Percentiles rank a stretch among this genome's conserved stretches.
These are phyloP conservation scores for Lecanoromycetidae sp. DNA, from an alignment of 2,329 filamentous ascomycete species.

Conservation along the genomic window DNA sequence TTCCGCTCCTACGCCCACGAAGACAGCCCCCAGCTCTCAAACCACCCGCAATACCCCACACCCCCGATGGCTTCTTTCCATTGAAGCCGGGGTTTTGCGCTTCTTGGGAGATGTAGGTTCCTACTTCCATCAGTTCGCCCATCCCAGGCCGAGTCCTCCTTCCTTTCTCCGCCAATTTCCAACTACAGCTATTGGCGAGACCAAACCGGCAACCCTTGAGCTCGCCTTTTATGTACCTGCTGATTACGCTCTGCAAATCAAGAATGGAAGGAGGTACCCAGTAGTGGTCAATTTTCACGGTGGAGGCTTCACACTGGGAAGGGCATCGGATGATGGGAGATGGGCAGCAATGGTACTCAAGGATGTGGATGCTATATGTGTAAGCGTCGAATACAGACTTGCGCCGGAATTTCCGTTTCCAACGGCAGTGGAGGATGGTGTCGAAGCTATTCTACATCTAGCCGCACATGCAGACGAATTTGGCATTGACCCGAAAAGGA, in stretches of 20 bases:
- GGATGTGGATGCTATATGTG: slow-evolving; percentile 45
- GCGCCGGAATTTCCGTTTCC: slow-evolving; percentile 52
- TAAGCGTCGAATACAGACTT: slow-evolving; percentile 49
- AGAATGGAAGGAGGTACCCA: slow-evolving; percentile 37
- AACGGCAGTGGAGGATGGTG: slow-evolving; percentile 51
- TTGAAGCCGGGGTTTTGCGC: slow-evolving; percentile 53
- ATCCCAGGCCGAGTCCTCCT: slow-evolving; percentile 48
- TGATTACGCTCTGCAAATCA: slow-evolving; percentile 11
- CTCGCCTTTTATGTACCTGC: slow-evolving; percentile 51
- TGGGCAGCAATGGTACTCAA: slow-evolving; percentile 47
- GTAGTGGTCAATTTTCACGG: slow-evolving; percentile 54
- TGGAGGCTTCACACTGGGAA: slow-evolving; percentile 50
- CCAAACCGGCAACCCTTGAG: slow-evolving; percentile 24
- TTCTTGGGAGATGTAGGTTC: slow-evolving; percentile 57
- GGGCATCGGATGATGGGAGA: slow-evolving; percentile 47
- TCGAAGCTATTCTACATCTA: slow-evolving; percentile 48
- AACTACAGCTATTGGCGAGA: slow-evolving; percentile 17
- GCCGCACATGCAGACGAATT: slow-evolving; percentile 44
- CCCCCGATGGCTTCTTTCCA: neutral
- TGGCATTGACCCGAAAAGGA: slow-evolving; percentile 44
- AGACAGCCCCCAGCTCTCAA: neutral
- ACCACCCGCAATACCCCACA: neutral
- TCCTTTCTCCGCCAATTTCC: slow-evolving; percentile 40
- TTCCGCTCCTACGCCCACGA: neutral
- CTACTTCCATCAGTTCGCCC: slow-evolving; percentile 51